phyloP scores from a whole-genome alignment of 164 flowering plant species.

The Liriodendron chinense region DNA sequence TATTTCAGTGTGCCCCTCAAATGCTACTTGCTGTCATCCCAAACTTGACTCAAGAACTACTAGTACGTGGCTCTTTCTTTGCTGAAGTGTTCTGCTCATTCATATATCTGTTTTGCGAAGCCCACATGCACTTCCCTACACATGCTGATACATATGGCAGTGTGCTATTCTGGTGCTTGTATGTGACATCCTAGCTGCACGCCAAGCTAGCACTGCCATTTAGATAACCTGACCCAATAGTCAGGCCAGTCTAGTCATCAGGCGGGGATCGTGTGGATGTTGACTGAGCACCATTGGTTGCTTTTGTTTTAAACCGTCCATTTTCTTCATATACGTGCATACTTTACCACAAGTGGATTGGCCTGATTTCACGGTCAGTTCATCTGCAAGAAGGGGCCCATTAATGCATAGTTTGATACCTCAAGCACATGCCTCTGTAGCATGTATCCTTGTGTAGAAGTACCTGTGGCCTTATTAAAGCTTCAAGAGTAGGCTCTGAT shows the following conservation, averaged over 20 bases:
- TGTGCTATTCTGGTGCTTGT: no score
- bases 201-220: no score
- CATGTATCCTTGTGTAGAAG: not conserved
- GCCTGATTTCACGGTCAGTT: not conserved
- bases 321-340: not conserved
- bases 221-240: no score
- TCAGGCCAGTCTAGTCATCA: not conserved
- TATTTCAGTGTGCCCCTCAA: constrained; percentile 69
- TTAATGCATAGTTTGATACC: not conserved
- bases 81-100: not conserved
- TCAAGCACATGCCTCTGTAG: not conserved
- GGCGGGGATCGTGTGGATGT: not conserved
- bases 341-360: not conserved
- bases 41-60: constrained; percentile 66
- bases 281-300: not conserved
- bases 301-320: not conserved
- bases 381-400: not conserved
- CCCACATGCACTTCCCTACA: not conserved
- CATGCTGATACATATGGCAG: not conserved
- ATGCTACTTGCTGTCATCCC: constrained; percentile 86
- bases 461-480: not conserved
- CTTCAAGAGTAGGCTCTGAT: not conserved
- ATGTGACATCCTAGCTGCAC: no score
- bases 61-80: constrained; percentile 39
- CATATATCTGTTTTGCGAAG: not conserved